phyloP scores from a whole-genome alignment of 2,329 filamentous ascomycete species.

The Diaporthe citri region DNA sequence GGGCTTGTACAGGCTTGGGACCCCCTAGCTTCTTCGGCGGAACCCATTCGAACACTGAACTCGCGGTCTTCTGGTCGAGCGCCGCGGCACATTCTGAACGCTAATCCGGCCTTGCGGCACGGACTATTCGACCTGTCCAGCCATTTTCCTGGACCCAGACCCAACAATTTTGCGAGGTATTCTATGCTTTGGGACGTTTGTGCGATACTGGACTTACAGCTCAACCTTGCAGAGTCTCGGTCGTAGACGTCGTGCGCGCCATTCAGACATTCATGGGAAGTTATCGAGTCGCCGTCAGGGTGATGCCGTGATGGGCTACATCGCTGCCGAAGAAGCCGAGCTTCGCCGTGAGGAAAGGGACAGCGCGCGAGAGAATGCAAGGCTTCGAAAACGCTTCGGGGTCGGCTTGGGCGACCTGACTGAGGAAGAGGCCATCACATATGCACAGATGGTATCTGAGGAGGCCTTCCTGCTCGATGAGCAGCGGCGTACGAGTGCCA shows the following conservation, averaged over 20 bases:
- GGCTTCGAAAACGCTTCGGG: slow-evolving; percentile 84
- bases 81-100: slow-evolving; percentile 75
- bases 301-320: slow-evolving; percentile 82
- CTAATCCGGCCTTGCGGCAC: slow-evolving; percentile 70
- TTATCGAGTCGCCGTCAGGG: slow-evolving; percentile 67
- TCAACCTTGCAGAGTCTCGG: slow-evolving; percentile 81
- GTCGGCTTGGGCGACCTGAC: slow-evolving; percentile 78
- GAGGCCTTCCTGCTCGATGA: slow-evolving; percentile 71
- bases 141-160: slow-evolving; percentile 89
- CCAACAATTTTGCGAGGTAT: slow-evolving; percentile 87
- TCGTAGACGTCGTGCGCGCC: slow-evolving; percentile 82
- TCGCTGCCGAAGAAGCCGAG: slow-evolving; percentile 86
- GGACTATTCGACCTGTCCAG: slow-evolving; percentile 84
- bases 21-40: slow-evolving; percentile 82
- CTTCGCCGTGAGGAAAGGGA: slow-evolving; percentile 79
- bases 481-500: slow-evolving; percentile 65
- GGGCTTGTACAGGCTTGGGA: slow-evolving; percentile 98
- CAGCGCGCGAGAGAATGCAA: slow-evolving; percentile 75
- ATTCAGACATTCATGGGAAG: slow-evolving; percentile 71
- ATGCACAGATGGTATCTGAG: slow-evolving; percentile 75
- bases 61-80: slow-evolving; percentile 86
- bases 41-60: slow-evolving; percentile 88
- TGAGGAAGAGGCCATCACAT: slow-evolving; percentile 74
- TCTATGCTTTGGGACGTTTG: slow-evolving; percentile 85
- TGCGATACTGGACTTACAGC: slow-evolving; percentile 95